These are phyloP conservation scores for Wickerhamiella hasegawae DNA, from an alignment of 805 yeast genomes.

Conservation along the genomic window DNA sequence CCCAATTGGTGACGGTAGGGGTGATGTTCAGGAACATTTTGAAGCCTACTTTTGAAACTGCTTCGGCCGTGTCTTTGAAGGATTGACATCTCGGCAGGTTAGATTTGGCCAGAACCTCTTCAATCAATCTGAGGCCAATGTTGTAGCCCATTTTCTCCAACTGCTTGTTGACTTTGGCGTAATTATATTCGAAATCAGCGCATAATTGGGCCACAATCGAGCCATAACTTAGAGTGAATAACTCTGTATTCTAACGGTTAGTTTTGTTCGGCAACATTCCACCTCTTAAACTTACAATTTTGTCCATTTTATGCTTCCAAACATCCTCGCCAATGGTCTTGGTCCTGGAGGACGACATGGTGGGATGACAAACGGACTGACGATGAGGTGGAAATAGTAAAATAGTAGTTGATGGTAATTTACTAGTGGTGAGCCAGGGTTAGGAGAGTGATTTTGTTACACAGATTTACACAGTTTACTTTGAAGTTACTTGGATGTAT, in stretches of 20 bases:
- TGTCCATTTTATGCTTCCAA: constrained; percentile 79
- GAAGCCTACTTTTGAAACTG: constrained; percentile 75
- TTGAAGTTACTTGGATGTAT: too few species aligned
- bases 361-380: too few species aligned
- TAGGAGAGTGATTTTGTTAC: too few species aligned
- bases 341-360: constrained; percentile 14
- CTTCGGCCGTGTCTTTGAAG: constrained; percentile 77
- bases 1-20: constrained; percentile 65
- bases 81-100: constrained; percentile 69
- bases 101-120: constrained; percentile 80
- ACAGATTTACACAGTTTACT: too few species aligned
- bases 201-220: constrained; percentile 84
- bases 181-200: constrained; percentile 63
- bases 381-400: too few species aligned
- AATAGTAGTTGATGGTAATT: too few species aligned
- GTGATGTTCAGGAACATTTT: constrained; percentile 71
- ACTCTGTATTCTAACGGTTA: constrained; percentile 60
- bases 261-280: not conserved
- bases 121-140: constrained; percentile 80
- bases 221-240: constrained; percentile 90
- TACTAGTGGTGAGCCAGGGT: too few species aligned
- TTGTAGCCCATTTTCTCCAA: constrained; percentile 89
- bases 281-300: constrained; percentile 41
- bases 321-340: constrained; percentile 61
- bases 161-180: constrained; percentile 63